Conservation (phyloP, 2,329 filamentous ascomycete species). For the Nothophoma quercina region DNA sequence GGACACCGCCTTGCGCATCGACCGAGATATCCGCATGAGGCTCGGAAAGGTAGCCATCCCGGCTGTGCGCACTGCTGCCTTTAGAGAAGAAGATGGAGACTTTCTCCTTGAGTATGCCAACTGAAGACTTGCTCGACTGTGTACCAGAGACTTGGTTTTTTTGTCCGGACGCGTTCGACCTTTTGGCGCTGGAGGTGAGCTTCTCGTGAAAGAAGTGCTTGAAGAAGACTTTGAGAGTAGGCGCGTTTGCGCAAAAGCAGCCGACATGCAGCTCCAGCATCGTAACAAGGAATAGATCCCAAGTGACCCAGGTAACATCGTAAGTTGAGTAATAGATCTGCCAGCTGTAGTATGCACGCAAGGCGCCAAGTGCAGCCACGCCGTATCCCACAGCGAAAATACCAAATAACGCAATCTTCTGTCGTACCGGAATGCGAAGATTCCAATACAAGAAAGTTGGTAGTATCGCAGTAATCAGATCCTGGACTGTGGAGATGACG, state of each 20-base stretch:
- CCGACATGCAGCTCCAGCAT: slow-evolving; percentile 42
- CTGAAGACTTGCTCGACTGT: slow-evolving; percentile 14
- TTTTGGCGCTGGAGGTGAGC: slow-evolving; percentile 22
- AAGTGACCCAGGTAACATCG: slow-evolving; percentile 39
- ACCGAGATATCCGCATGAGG: slow-evolving; percentile 27
- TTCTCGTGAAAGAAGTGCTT: slow-evolving; percentile 38
- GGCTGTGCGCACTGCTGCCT: slow-evolving; percentile 10
- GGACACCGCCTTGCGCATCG: slow-evolving; percentile 32
- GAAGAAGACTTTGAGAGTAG: slow-evolving; percentile 45
- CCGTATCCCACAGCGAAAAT: slow-evolving; percentile 45
- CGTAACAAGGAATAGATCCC: slow-evolving; percentile 28
- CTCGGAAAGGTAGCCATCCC: slow-evolving; percentile 36
- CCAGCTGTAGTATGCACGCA: slow-evolving; percentile 41
- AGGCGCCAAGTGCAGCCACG: slow-evolving; percentile 30
- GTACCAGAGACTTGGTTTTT: not conserved
- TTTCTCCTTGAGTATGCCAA: slow-evolving; percentile 16
- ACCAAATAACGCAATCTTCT: slow-evolving; percentile 41
- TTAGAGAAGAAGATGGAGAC: slow-evolving; percentile 18
- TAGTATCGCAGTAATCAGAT: slow-evolving; percentile 41
- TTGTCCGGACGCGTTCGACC: not conserved
- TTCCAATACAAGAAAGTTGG: slow-evolving; percentile 46
- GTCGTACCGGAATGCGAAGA: slow-evolving; percentile 35
- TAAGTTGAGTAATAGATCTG: slow-evolving; percentile 39
- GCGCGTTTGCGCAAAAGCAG: slow-evolving; percentile 41
- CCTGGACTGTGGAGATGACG: slow-evolving; percentile 38